These are phyloP conservation scores for Fonsecaea pedrosoi DNA, from an alignment of 2,329 filamentous ascomycete species.

Conservation along the genomic window DNA sequence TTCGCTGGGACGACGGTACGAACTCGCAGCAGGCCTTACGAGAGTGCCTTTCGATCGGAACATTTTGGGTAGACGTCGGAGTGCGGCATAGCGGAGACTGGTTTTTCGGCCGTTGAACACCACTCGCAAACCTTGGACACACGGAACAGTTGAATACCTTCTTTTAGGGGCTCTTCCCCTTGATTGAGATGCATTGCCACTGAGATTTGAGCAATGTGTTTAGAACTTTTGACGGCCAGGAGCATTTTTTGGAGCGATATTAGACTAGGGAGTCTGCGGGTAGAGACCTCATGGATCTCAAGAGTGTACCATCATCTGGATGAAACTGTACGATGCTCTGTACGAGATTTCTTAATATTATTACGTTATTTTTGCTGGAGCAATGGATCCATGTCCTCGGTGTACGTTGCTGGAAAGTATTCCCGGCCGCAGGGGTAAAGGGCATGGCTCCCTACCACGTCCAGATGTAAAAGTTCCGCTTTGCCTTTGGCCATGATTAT, in stretches of 20 bases:
- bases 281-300: conserved; percentile 2
- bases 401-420: not conserved
- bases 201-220: conserved; percentile 8
- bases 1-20: not conserved
- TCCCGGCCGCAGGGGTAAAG: not conserved
- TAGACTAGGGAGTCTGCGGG: conserved; percentile 3
- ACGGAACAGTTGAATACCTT: conserved; percentile 1
- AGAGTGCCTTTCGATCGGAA: not conserved
- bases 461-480: not conserved
- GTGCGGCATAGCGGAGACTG: conserved; percentile 18
- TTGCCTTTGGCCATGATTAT: not conserved
- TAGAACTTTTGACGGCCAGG: conserved; percentile 8
- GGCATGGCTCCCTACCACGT: not conserved
- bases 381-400: not conserved
- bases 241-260: not conserved
- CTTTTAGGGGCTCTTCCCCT: not conserved
- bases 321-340: conserved; percentile 14
- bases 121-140: not conserved
- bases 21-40: conserved; percentile 4
- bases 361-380: conserved; percentile 1
- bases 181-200: conserved; percentile 8
- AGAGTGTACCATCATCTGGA: conserved; percentile 14
- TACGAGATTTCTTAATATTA: conserved; percentile 10
- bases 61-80: not conserved
- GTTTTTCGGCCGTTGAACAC: conserved; percentile 13